Conservation (phyloP, 78 protist species). For the Chrysochromulina tobinii region DNA sequence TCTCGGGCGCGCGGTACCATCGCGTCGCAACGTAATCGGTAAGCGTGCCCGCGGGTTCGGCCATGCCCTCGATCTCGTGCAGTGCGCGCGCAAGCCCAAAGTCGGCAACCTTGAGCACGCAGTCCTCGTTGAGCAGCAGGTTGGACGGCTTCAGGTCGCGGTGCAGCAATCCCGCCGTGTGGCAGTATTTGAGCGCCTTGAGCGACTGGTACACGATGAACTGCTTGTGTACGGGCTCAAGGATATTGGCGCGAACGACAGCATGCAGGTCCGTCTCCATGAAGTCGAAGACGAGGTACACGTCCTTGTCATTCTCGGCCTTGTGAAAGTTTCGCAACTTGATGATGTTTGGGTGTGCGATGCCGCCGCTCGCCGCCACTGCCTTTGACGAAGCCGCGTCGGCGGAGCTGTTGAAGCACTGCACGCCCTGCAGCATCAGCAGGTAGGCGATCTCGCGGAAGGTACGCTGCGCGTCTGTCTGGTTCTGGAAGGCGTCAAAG, state of each 20-base stretch:
- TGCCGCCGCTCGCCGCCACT: too few species aligned
- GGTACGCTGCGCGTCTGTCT: slow-evolving; percentile 98
- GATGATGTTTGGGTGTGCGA: slow-evolving; percentile 87
- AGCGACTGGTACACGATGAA: slow-evolving; percentile 93
- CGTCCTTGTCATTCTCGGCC: slow-evolving; percentile 96
- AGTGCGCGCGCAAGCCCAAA: slow-evolving; percentile 87
- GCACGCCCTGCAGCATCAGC: slow-evolving; percentile 46
- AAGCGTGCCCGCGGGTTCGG: slow-evolving; percentile 48
- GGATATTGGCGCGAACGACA: slow-evolving; percentile 94
- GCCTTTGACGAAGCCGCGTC: neutral
- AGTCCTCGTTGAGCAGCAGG: slow-evolving; percentile 91
- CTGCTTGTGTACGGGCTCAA: slow-evolving; percentile 96
- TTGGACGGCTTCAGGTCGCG: slow-evolving; percentile 95
- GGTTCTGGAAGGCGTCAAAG: slow-evolving; percentile 96
- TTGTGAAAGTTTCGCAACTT: slow-evolving; percentile 79
- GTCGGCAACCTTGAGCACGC: slow-evolving; percentile 93
- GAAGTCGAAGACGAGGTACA: slow-evolving; percentile 94
- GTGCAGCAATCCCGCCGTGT: slow-evolving; percentile 48
- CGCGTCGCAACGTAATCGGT: slow-evolving; percentile 98
- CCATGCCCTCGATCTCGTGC: neutral
- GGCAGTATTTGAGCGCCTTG: slow-evolving; percentile 76
- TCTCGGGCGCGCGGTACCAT: slow-evolving; percentile 96
- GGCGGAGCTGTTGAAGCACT: neutral
- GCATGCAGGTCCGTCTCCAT: slow-evolving; percentile 95
- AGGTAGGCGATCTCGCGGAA: slow-evolving; percentile 95